Percentiles rank a stretch among this genome's conserved stretches.
Evolutionary conservation across 2,329 filamentous ascomycete species (phyloP).

Genomic region (Fusarium sp.): DNA sequence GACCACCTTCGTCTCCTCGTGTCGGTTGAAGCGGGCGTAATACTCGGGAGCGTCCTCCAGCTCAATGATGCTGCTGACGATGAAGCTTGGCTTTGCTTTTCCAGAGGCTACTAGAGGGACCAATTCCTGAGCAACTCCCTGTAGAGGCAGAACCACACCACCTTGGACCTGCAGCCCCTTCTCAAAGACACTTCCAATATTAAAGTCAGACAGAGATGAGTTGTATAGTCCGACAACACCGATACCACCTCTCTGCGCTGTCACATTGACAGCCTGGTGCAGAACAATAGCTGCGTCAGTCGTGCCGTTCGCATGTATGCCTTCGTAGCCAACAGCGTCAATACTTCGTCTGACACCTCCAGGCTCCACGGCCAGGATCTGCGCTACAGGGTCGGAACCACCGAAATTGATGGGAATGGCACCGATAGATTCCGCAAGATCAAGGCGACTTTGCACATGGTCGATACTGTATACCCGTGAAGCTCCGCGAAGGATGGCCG

Average conservation of each 20-base stretch:
- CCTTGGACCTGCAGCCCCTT: neutral
- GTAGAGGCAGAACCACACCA: neutral
- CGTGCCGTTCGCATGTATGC: neutral
- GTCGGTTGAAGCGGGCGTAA: neutral
- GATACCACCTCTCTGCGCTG: neutral
- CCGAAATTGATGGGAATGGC: conserved; percentile 72
- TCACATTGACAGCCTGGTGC: neutral
- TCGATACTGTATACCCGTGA: conserved; percentile 74
- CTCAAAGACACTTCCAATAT: no score
- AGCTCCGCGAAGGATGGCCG: conserved; percentile 70
- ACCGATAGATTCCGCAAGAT: conserved; percentile 72
- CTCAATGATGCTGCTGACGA: conserved; percentile 2
- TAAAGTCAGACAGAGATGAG: neutral
- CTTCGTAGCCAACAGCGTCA: neutral
- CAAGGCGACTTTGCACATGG: conserved; percentile 69
- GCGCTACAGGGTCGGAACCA: conserved; percentile 70
- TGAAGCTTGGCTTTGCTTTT: conserved; percentile 5
- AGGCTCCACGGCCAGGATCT: conserved; percentile 57
- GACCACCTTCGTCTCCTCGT: conserved; percentile 3
- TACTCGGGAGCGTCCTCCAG: conserved; percentile 8
- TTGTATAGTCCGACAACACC: conserved; percentile 4
- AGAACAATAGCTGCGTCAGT: neutral
- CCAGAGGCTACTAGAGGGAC: neutral
- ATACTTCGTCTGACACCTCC: neutral
- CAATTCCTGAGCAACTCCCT: conserved; percentile 2